Conservation (phyloP, 208 protist genomes). For the Spongospora subterranea region DNA sequence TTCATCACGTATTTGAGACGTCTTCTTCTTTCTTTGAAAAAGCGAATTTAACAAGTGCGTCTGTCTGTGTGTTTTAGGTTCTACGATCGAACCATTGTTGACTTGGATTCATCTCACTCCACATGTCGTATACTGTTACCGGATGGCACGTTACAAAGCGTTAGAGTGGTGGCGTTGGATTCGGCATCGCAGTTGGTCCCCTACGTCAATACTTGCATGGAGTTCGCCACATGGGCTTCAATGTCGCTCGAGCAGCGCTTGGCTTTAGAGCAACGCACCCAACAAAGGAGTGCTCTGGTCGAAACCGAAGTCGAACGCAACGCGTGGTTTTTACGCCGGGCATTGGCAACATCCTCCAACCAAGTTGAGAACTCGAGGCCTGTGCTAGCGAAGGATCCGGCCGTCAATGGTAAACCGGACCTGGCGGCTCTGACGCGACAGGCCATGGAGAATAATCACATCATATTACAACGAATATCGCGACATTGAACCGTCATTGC, state of each 20-base stretch:
- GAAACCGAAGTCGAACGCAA: not conserved
- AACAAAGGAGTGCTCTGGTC: not conserved
- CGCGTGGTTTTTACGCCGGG: not conserved
- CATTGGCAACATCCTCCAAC: not conserved
- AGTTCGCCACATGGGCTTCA: not conserved
- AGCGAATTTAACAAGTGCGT: not conserved
- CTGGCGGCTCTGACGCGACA: not conserved
- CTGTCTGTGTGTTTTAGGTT: not conserved
- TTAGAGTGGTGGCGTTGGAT: not conserved
- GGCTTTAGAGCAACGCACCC: not conserved
- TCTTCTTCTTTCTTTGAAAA: no score
- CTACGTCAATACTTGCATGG: not conserved
- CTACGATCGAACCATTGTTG: not conserved
- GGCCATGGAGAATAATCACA: not conserved
- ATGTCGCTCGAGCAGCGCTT: not conserved
- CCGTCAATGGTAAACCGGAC: not conserved
- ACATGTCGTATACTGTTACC: not conserved
- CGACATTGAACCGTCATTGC: no score
- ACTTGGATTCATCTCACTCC: not conserved
- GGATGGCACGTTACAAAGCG: not conserved
- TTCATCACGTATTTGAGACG: no score
- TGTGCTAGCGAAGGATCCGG: no score
- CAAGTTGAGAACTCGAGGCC: no score
- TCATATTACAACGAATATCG: no score
- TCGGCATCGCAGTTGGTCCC: not conserved